Evolutionary conservation across 2,329 filamentous ascomycete species (phyloP), one percentile per base, ranked within the genome.

Genomic region (Xylariaceae sp.): DNA sequence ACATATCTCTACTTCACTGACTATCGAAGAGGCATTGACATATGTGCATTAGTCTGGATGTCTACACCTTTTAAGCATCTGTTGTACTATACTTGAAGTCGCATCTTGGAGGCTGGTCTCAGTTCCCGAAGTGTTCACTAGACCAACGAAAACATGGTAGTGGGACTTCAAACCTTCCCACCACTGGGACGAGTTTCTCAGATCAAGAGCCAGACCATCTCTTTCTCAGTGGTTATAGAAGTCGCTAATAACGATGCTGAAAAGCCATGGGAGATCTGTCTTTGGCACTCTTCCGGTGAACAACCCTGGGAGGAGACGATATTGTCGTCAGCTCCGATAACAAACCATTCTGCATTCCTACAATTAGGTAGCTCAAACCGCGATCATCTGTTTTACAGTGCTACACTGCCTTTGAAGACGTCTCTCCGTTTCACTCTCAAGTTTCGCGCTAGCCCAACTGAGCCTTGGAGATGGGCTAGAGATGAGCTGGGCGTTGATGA

Each of bases 171-270:
- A 19, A 80, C 79, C 58, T 87, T 86, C 67, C 93, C 93, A 11
- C 85, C 91, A 1, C 74, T 96, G 48, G 91, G 88, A 2, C 90
- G 93, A 70, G 82, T 90, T 21, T 92, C 91, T 1, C 79, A 84
- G 45, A 69, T 90, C 17, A 73, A 78, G 23, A 69, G 71, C 17
- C 67, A 68, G 2, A 64, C 81, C 67, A 77, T 89, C 34, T 70
- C 72, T 1, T 88, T 97, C 64, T 87, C 83, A 0, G 87, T 89
- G 6, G 74, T 93, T 11, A 79, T 96, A 28, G 87, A 93, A 65
- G 84, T 88, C 37, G 83, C 84, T 36, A 73, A 72, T 19, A 78
- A 77, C 31, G 81, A 82, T 43, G 78, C 79, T 6, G 75, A 82
- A 14, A 77, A 85, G 59, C 67, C 79, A 17, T 95, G 90, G 88